A percentile compares a stretch with the other conserved stretches of the same genome.
These are phyloP conservation scores for Amanita pallidorosea DNA, from an alignment of 768 basidiomycete genomes.

Conservation along the genomic window DNA sequence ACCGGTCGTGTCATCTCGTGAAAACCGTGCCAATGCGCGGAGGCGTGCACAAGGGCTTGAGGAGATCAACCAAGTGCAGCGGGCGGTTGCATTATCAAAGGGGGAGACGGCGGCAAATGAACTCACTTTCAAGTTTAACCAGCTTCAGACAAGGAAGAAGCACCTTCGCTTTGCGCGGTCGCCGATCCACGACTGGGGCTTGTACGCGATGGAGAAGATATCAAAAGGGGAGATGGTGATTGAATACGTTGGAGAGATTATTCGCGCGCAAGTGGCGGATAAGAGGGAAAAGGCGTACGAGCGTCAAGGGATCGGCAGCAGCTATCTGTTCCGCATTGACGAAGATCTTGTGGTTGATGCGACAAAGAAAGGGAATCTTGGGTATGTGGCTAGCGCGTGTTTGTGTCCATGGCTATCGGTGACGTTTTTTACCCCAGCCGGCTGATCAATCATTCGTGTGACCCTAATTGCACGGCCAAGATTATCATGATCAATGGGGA, in stretches of 20 bases:
- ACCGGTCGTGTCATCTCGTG: constrained; percentile 66
- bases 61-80: constrained; percentile 87
- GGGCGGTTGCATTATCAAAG: constrained; percentile 65
- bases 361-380: constrained; percentile 97
- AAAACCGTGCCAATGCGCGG: constrained; percentile 87
- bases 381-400: constrained; percentile 43
- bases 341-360: constrained; percentile 98
- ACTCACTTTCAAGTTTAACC: constrained; percentile 93
- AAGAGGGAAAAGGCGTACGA: constrained; percentile 96
- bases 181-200: constrained; percentile 96
- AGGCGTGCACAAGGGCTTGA: constrained; percentile 88
- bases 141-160: constrained; percentile 96
- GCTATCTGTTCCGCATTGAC: constrained; percentile 96
- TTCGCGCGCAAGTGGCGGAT: constrained; percentile 91
- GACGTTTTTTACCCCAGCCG: constrained; percentile 40
- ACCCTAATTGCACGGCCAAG: constrained; percentile 87
- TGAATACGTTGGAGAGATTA: constrained; percentile 98
- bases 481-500: constrained; percentile 86
- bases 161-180: constrained; percentile 90
- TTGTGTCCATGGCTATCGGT: constrained; percentile 8
- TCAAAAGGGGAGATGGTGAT: constrained; percentile 96
- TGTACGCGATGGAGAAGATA: constrained; percentile 97
- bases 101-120: constrained; percentile 62
- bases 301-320: constrained; percentile 94
- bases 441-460: constrained; percentile 97